Base-by-base conservation (phyloP, 2,329 filamentous ascomycete genomes). In the Pleomassaria siparia region DNA sequence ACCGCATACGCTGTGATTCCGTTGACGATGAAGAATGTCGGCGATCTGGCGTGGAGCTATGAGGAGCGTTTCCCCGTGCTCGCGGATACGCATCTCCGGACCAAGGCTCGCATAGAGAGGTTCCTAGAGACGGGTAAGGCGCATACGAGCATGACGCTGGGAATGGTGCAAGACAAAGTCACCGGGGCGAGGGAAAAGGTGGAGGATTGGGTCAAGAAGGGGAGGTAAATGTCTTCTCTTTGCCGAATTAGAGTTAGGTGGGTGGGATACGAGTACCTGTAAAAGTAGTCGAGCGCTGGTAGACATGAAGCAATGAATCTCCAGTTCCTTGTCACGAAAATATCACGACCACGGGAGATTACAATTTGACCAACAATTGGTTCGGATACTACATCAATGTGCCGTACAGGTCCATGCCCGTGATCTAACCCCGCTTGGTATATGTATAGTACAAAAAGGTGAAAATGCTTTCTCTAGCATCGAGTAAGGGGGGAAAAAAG, bases 121-220 rank as follows among this genome's bases (percentile, higher is more conserved):
- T 85, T 87, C 48, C 83, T 85, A 76, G 78, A 82, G 70, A 89
- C 89, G 53, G 88, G 88, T 44, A 84, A 84, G 72, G 82, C 86
- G 46, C 89, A 95, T 73, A 83, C 82, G 40, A 78, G 86, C 59
- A 80, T 90, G 69, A 84, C 84, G 40, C 80, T 84, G 53, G 79
- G 78, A 56, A 88, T 86, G 75, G 83, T 95, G 51, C 86, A 95
- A 67, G 87, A 89, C 53, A 91, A 89, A 77, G 87, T 96, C 44
- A 82, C 80, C 50, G 82, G 86, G 45, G 86, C 83, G 48, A 82
- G 91, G 61, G 86, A 91, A 73, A 80, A 81, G 41, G 76, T 96
- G 49, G 91, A 96, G 78, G 84, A 84, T 52, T 94, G 91, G 90
- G 89, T 97, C 45, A 89, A 84, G 78, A 91, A 95, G 80, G 91